Percentiles rank a stretch among this genome's conserved stretches.
Conservation (phyloP, 345 rosid genomes). For the Punica granatum region DNA sequence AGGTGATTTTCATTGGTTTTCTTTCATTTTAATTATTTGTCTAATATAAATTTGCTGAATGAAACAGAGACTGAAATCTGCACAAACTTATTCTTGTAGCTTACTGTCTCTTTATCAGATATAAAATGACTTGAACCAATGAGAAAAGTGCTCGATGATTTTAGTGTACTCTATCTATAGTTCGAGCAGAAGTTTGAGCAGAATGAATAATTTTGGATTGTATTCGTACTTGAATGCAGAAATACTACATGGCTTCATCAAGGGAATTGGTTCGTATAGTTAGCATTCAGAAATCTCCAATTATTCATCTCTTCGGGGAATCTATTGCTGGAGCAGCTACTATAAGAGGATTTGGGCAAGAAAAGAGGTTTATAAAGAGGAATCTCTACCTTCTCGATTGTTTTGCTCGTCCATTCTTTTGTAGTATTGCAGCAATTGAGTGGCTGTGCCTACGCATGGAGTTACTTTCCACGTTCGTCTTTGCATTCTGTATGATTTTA, state of each 20-base stretch:
- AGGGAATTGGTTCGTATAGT: constrained; percentile 98
- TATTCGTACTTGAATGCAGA: constrained; percentile 36
- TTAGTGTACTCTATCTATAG: not conserved
- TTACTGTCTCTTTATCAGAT: not conserved
- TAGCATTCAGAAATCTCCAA: constrained; percentile 97
- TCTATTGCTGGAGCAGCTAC: constrained; percentile 99
- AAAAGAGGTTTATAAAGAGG: constrained; percentile 94
- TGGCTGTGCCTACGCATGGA: constrained; percentile 99
- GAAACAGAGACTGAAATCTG: not conserved
- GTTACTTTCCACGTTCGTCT: constrained; percentile 86
- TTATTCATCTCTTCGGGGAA: constrained; percentile 94
- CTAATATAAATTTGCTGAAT: constrained; percentile 5
- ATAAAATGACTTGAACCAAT: not conserved
- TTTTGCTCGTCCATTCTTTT: constrained; percentile 95
- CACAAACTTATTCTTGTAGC: not conserved
- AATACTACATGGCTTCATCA: constrained; percentile 99
- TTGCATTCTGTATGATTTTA: constrained; percentile 97
- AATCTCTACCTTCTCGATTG: constrained; percentile 98
- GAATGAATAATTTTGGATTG: not conserved
- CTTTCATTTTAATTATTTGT: not conserved
- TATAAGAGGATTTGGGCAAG: constrained; percentile 98
- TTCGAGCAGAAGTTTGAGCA: not conserved
- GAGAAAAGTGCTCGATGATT: not conserved
- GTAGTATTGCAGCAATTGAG: constrained; percentile 95
- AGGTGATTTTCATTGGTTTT: constrained; percentile 37